These are phyloP conservation scores for Metroxylon sagu DNA, from an alignment of 176 grass and related monocot species.

Conservation along the genomic window DNA sequence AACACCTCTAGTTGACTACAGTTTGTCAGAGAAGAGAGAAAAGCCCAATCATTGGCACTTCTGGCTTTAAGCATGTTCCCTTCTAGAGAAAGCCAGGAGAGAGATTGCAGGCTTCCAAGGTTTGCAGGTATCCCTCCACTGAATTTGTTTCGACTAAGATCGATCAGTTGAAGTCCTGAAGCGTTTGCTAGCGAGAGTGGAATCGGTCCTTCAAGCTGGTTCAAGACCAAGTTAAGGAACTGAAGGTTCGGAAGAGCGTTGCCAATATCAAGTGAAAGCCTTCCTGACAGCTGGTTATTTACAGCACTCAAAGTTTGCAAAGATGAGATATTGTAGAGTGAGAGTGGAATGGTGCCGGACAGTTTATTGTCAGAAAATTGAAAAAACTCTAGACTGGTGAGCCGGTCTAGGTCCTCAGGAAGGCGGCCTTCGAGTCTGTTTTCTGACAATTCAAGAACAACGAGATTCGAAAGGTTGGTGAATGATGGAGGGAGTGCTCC, in stretches of 20 bases:
- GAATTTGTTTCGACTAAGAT: slow-evolving; percentile 16
- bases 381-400: neutral
- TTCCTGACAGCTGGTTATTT: slow-evolving; percentile 4
- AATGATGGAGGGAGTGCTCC: slow-evolving; percentile 2
- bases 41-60: slow-evolving; percentile 12
- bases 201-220: slow-evolving; percentile 20
- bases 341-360: neutral
- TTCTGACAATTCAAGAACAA: neutral
- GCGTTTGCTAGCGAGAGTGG: slow-evolving; percentile 16
- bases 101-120: slow-evolving; percentile 1
- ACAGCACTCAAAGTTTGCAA: neutral
- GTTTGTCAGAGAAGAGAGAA: slow-evolving; percentile 14
- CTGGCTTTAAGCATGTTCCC: slow-evolving; percentile 8
- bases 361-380: neutral
- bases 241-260: slow-evolving; percentile 12
- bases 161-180: neutral
- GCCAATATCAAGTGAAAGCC: slow-evolving; percentile 12
- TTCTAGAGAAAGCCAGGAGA: neutral
- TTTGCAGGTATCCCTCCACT: slow-evolving; percentile 16
- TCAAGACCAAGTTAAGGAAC: neutral
- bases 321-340: slow-evolving; percentile 16
- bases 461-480: slow-evolving; percentile 3
- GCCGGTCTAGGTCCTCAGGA: slow-evolving; percentile 2
- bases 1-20: slow-evolving; percentile 1
- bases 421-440: slow-evolving; percentile 11